These are phyloP conservation scores for Debaryomyces udenii DNA, from an alignment of 1,139 yeast species.

Conservation along the genomic window DNA sequence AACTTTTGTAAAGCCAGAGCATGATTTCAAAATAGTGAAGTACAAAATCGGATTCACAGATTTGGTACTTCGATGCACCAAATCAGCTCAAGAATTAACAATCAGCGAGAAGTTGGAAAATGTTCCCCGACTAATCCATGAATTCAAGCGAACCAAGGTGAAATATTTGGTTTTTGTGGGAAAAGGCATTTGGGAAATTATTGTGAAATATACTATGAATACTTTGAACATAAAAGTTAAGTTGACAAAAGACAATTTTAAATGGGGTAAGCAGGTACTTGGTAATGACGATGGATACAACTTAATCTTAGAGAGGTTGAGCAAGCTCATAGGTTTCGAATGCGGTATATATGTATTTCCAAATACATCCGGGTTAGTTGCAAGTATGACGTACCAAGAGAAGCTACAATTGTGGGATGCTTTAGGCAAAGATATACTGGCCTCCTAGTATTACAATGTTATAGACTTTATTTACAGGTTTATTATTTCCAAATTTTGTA, in stretches of 20 bases:
- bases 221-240: conserved; percentile 17
- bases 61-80: conserved; percentile 66
- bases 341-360: conserved; percentile 60
- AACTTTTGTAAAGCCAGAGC: conserved; percentile 56
- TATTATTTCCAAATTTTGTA: conserved; percentile 38
- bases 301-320: conserved; percentile 20
- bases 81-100: conserved; percentile 58
- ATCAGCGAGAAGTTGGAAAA: conserved; percentile 55
- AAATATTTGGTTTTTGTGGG: conserved; percentile 63
- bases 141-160: conserved; percentile 43
- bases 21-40: conserved; percentile 50
- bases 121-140: conserved; percentile 55
- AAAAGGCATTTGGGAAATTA: conserved; percentile 76
- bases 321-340: conserved; percentile 18
- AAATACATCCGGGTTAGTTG: conserved; percentile 76
- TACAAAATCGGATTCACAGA: conserved; percentile 73
- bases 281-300: conserved; percentile 20
- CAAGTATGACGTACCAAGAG: conserved; percentile 46
- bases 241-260: conserved; percentile 30
- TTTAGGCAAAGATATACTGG: conserved; percentile 15
- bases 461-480: conserved; percentile 11
- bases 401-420: conserved; percentile 54
- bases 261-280: conserved; percentile 56
- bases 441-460: background rate
- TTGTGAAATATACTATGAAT: conserved; percentile 38